phyloP scores from a whole-genome alignment of 2,329 filamentous ascomycete species.

The Metarhizium sp. region DNA sequence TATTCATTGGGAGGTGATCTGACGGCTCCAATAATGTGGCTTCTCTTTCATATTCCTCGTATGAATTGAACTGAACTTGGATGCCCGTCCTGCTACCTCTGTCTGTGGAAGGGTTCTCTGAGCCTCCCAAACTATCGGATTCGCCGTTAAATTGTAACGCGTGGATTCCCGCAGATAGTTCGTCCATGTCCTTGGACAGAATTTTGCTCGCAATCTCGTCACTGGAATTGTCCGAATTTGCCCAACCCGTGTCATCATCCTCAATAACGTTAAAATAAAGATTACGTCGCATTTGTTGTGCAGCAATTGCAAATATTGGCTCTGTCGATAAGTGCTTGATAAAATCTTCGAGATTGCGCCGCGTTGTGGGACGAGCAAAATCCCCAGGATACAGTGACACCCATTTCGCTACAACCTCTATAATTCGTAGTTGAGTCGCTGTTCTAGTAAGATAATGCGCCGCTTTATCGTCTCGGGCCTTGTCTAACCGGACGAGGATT shows the following conservation, averaged over 20 bases:
- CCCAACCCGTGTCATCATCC: conserved; percentile 91
- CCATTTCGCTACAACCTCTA: conserved; percentile 83
- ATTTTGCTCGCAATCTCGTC: conserved; percentile 25
- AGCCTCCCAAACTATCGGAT: conserved; percentile 34
- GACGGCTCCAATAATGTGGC: conserved; percentile 63
- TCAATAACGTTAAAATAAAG: conserved; percentile 64
- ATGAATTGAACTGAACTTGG: conserved; percentile 51
- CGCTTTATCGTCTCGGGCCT: conserved; percentile 54
- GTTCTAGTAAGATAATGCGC: conserved; percentile 67
- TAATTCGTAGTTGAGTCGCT: conserved; percentile 71
- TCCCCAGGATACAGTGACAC: conserved; percentile 84
- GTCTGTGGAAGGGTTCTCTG: conserved; percentile 31
- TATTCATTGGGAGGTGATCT: conserved; percentile 62
- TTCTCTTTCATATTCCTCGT: conserved; percentile 74
- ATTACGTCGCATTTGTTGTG: conserved; percentile 74
- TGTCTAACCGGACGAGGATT: conserved; percentile 68
- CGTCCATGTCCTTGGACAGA: conserved; percentile 29
- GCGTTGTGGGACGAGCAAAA: conserved; percentile 71
- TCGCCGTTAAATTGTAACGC: conserved; percentile 40
- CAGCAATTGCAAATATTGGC: conserved; percentile 74
- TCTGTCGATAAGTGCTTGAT: conserved; percentile 64
- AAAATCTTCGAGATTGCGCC: conserved; percentile 64
- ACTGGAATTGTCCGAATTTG: conserved; percentile 58
- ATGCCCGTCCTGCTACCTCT: conserved; percentile 28
- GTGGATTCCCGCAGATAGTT: conserved; percentile 31